Evolutionary conservation across 1,284 basidiomycete species (phyloP), one percentile per base, ranked within the genome.

Genomic region (Violaceomyces palustris): DNA sequence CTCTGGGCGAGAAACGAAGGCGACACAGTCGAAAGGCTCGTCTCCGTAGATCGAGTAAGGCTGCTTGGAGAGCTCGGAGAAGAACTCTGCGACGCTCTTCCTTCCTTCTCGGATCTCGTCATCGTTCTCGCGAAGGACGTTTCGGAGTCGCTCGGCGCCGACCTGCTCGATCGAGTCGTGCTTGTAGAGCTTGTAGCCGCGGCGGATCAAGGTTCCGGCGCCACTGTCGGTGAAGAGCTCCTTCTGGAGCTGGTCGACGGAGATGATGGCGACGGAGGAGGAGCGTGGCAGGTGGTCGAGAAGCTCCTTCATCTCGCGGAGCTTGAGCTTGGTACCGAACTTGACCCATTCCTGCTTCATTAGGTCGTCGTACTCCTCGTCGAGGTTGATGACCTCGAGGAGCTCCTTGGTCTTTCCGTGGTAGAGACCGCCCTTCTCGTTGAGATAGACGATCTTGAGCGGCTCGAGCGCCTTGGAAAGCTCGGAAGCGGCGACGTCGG

Each of bases 301-400:
- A 35, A 99, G 83, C 74, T 98, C 93, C 78, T 99, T 99, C 81
- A 98, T 97, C 77, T 98, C 93, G 62, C 93, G 86, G 40, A 99
- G 81, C 78, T 98, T 98, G 77, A 99, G 87, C 78, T 99, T 99
- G 64, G 94, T 98, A 59, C 93, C 93, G 74, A 85, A 97, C 76
- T 96, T 96, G 77, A 99, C 93, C 93, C 94, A 99, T n/a, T 91
- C 82, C 77, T 97, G 86, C 74, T 92, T 94, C 91, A 98, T 90
- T 50, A 99, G 82, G 30, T 82, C 81, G 61, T 94, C 88, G 76
- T 96, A 98, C 78, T 99, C 93, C 81, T 98, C 93, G 74, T 99
- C 93, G 44, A 99, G 78, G 77, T 98, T 99, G 78, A 99, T 97
- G 32, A 88, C 83, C 67, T 89, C 87, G 44, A 98, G 77, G 76